Conservation (phyloP, 345 rosid genomes). For the Balakata baccata region DNA sequence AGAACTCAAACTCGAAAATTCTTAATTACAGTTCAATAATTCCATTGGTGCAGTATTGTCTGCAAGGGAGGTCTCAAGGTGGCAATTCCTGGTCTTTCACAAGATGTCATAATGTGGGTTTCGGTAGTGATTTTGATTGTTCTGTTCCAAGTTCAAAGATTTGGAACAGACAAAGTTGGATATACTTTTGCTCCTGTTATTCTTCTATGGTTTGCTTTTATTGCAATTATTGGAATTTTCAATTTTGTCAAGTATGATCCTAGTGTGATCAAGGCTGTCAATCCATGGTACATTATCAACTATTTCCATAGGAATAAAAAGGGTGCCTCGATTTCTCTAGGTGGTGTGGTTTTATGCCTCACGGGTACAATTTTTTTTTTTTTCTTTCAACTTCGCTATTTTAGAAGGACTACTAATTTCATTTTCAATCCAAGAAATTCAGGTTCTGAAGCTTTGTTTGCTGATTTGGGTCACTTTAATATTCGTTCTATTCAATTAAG, state of each 20-base stretch:
- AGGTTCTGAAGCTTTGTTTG: slow-evolving; percentile 58
- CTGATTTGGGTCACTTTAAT: slow-evolving; percentile 56
- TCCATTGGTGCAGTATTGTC: slow-evolving; percentile 35
- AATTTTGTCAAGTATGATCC: slow-evolving; percentile 41
- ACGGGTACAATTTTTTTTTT: slow-evolving; percentile 26
- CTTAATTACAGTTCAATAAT: neutral
- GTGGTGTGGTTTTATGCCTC: slow-evolving; percentile 35
- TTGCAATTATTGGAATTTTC: slow-evolving; percentile 38
- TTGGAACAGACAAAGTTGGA: slow-evolving; percentile 52
- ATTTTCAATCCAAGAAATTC: neutral
- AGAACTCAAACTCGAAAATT: too few relatives aligned
- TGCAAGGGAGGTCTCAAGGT: slow-evolving; percentile 43
- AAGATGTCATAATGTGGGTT: slow-evolving; percentile 29
- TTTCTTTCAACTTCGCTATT: too few relatives aligned
- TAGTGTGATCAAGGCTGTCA: slow-evolving; percentile 34
- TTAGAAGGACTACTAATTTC: neutral
- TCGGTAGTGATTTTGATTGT: slow-evolving; percentile 37
- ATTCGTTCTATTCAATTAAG: slow-evolving; percentile 47
- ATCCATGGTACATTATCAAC: slow-evolving; percentile 35
- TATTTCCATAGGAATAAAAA: slow-evolving; percentile 44
- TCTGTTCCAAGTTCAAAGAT: slow-evolving; percentile 40
- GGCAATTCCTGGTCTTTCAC: slow-evolving; percentile 26
- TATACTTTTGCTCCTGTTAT: slow-evolving; percentile 45
- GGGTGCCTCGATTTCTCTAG: slow-evolving; percentile 53
- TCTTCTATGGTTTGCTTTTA: slow-evolving; percentile 37